Percentiles rank a stretch among this genome's conserved stretches.
Conservation (phyloP, 1,284 basidiomycete genomes). For the Naganishia albida region DNA sequence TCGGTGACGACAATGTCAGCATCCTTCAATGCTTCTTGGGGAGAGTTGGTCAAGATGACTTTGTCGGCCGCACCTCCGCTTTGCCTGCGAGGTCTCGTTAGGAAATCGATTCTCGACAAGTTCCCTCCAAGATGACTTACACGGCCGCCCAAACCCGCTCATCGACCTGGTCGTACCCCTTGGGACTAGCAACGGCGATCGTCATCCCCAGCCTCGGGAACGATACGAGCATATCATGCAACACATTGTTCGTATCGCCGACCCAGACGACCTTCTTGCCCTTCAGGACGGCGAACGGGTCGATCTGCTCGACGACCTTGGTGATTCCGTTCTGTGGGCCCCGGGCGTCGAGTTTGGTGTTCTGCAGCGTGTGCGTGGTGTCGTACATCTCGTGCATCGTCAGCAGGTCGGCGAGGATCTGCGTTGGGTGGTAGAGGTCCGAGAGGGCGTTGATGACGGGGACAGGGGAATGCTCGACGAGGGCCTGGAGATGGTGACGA, state of each 20-base stretch:
- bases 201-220: slow-evolving; percentile 88
- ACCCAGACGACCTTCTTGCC: slow-evolving; percentile 85
- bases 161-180: slow-evolving; percentile 67
- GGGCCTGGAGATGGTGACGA: slow-evolving; percentile 62
- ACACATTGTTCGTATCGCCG: slow-evolving; percentile 93
- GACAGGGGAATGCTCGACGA: slow-evolving; percentile 83
- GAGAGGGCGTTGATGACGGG: slow-evolving; percentile 96
- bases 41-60: slow-evolving; percentile 56
- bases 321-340: slow-evolving; percentile 29
- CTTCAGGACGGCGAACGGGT: slow-evolving; percentile 42
- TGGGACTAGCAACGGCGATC: slow-evolving; percentile 78
- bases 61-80: slow-evolving; percentile 47
- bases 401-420: slow-evolving; percentile 88
- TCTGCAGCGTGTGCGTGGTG: slow-evolving; percentile 22
- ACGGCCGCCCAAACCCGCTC: slow-evolving; percentile 77
- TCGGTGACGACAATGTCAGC: slow-evolving; percentile 95
- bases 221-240: slow-evolving; percentile 95
- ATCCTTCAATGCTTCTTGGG: slow-evolving; percentile 79
- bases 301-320: slow-evolving; percentile 29
- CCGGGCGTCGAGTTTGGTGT: slow-evolving; percentile 12
- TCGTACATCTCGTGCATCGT: slow-evolving; percentile 71
- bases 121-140: slow-evolving; percentile 39
- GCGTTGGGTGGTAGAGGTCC: slow-evolving; percentile 93
- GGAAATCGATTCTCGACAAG: background rate
- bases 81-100: slow-evolving; percentile 39